These are phyloP conservation scores for Leccinum obscurum DNA, from an alignment of 768 basidiomycete species.

Conservation along the genomic window DNA sequence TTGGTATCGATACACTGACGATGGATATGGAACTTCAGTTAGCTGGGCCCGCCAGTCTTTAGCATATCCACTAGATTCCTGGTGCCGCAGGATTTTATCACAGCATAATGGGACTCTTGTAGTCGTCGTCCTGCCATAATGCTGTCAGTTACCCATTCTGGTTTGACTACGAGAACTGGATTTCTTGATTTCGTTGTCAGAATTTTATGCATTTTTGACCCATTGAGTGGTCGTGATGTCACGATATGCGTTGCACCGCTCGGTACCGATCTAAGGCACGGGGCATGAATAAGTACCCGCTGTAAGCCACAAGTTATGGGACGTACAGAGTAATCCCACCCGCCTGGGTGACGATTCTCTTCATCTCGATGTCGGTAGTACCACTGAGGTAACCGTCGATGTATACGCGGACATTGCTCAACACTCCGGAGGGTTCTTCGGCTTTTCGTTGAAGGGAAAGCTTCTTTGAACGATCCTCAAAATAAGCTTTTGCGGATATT, in stretches of 20 bases:
- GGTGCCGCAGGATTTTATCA: constrained; percentile 42
- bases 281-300: neutral
- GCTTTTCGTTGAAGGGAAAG: constrained; percentile 36
- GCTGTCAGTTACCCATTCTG: constrained; percentile 76
- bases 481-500: constrained; percentile 36
- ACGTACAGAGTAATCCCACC: constrained; percentile 69
- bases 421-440: constrained; percentile 24
- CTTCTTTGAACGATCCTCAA: constrained; percentile 47
- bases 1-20: constrained; percentile 13
- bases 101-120: constrained; percentile 59
- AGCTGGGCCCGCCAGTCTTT: constrained; percentile 21
- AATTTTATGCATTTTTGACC: constrained; percentile 66
- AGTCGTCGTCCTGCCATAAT: constrained; percentile 57
- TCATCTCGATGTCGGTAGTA: constrained; percentile 83
- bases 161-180: constrained; percentile 63
- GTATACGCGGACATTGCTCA: constrained; percentile 55
- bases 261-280: constrained; percentile 44
- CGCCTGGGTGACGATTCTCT: constrained; percentile 58
- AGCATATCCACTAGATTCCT: constrained; percentile 43
- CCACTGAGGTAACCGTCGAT: constrained; percentile 68
- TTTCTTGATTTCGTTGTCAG: constrained; percentile 51
- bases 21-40: neutral
- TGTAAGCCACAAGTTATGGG: neutral
- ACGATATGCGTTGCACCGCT: constrained; percentile 78
- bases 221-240: constrained; percentile 70